Evolutionary conservation across 2,329 filamentous ascomycete genomes (phyloP).

Genomic region (Calonectria multiphialidica): DNA sequence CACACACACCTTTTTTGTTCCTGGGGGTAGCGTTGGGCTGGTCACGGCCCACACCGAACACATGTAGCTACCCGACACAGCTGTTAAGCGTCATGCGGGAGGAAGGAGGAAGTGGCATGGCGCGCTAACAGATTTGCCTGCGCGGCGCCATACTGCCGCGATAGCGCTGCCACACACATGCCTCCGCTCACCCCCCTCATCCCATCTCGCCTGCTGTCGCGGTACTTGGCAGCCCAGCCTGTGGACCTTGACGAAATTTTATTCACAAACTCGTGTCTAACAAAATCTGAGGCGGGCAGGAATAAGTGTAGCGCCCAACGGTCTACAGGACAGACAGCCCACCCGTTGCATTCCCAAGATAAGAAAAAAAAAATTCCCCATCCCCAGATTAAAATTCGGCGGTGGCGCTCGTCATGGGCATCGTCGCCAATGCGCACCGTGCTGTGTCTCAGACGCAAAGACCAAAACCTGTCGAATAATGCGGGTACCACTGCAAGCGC

Average conservation of each 20-base stretch:
- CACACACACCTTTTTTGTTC: conserved; percentile 11
- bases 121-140: conserved; percentile 31
- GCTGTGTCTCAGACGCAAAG: conserved; percentile 13
- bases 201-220: conserved; percentile 36
- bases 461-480: conserved; percentile 4
- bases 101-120: not conserved
- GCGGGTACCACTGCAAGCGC: conserved; percentile 5
- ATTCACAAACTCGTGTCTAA: conserved; percentile 20
- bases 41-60: conserved; percentile 10
- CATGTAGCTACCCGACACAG: conserved; percentile 26
- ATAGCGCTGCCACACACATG: conserved; percentile 32
- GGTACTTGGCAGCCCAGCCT: conserved; percentile 36
- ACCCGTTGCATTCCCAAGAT: conserved; percentile 10
- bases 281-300: not conserved
- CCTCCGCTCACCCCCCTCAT: conserved; percentile 17
- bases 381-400: conserved; percentile 2
- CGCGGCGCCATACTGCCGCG: not conserved
- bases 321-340: not conserved
- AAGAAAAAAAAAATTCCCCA: conserved; percentile 4
- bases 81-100: conserved; percentile 26
- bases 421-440: conserved; percentile 13
- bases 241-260: conserved; percentile 32
- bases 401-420: not conserved
- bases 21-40: conserved; percentile 12
- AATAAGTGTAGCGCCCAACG: conserved; percentile 8